phyloP scores from a whole-genome alignment of 371 early-diverging fungal genomes.

The Mucor ambiguus region DNA sequence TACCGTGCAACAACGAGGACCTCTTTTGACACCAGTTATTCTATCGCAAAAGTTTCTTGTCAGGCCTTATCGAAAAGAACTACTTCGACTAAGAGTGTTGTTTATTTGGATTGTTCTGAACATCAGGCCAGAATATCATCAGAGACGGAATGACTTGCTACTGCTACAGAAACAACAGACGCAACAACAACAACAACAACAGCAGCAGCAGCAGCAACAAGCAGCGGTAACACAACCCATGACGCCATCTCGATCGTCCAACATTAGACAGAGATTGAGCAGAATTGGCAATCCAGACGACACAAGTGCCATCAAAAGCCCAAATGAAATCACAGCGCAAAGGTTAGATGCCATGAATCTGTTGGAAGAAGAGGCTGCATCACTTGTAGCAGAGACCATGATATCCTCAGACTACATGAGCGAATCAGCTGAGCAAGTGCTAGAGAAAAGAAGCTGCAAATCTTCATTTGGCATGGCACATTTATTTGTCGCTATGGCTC shows the following conservation, averaged over 20 bases:
- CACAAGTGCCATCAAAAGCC: background rate
- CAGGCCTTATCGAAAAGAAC: conserved; percentile 53
- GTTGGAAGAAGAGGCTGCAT: conserved; percentile 19
- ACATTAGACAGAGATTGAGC: conserved; percentile 22
- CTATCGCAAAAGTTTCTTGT: conserved; percentile 57
- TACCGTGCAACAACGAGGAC: conserved; percentile 59
- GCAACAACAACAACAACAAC: background rate
- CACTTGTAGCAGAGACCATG: background rate
- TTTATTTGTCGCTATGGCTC: conserved; percentile 61
- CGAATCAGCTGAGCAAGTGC: conserved; percentile 48
- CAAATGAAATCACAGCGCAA: background rate
- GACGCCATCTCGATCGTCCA: conserved; percentile 11
- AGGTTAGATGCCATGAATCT: conserved; percentile 19
- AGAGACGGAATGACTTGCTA: conserved; percentile 12
- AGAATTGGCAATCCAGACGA: conserved; percentile 10
- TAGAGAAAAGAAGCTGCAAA: conserved; percentile 40
- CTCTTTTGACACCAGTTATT: conserved; percentile 51
- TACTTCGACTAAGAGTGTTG: conserved; percentile 49
- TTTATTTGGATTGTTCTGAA: conserved; percentile 64
- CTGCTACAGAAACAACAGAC: conserved; percentile 18
- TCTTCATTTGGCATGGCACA: conserved; percentile 60
- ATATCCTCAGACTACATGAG: background rate
- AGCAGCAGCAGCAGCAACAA: background rate
- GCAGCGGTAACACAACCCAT: background rate
- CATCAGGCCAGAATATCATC: conserved; percentile 43